Conservation (phyloP, 441 rosid genomes). For the Geranium incanum region DNA sequence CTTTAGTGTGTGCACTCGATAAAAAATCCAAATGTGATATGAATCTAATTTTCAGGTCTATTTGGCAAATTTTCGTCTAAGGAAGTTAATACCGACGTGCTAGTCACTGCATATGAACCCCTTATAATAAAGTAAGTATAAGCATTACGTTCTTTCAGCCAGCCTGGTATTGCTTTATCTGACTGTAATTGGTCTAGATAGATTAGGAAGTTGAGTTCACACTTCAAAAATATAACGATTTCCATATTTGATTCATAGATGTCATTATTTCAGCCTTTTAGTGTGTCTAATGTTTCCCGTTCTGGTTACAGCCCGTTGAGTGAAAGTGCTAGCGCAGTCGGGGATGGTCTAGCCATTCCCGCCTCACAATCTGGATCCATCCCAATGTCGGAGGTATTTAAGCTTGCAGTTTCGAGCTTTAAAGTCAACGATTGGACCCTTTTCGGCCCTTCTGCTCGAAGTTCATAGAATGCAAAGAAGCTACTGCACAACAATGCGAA, state of each 20-base stretch:
- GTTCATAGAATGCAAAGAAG: neutral
- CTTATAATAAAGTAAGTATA: constrained; percentile 50
- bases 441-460: constrained; percentile 34
- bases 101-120: constrained; percentile 69
- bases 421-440: constrained; percentile 72
- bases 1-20: neutral
- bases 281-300: neutral
- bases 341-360: constrained; percentile 59
- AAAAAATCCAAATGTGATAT: neutral
- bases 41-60: constrained; percentile 41
- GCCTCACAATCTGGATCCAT: constrained; percentile 51
- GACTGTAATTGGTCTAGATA: no score
- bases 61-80: constrained; percentile 64
- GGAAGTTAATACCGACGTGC: constrained; percentile 62
- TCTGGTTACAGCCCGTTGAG: constrained; percentile 60
- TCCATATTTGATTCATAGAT: no score
- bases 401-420: constrained; percentile 56
- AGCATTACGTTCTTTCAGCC: no score
- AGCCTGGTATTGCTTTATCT: no score
- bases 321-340: constrained; percentile 59
- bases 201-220: no score
- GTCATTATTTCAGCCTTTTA: no score
- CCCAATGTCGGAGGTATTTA: constrained; percentile 63
- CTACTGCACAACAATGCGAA: neutral
- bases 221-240: no score